A percentile compares a stretch with the other conserved stretches of the same genome.
phyloP scores from a whole-genome alignment of 75 land plant genomes.

The Larix kaempferi region DNA sequence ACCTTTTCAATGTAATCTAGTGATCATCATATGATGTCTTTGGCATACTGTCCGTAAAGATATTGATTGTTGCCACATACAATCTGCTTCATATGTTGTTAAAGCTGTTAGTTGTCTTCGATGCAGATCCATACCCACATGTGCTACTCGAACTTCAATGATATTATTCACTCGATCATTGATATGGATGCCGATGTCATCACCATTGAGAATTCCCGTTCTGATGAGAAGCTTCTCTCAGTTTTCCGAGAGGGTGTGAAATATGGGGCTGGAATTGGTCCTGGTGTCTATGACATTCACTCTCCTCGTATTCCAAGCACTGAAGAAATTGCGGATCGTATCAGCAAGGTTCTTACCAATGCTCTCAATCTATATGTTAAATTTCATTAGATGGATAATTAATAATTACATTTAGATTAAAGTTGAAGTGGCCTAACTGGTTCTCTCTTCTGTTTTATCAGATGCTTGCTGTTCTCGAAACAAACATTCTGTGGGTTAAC shows the following conservation, averaged over 20 bases:
- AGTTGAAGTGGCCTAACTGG: neutral
- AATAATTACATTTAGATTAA: neutral
- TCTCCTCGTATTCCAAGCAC: slow-evolving; percentile 75
- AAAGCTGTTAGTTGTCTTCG: neutral
- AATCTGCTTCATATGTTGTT: neutral
- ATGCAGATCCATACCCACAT: slow-evolving; percentile 76
- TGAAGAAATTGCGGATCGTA: slow-evolving; percentile 81
- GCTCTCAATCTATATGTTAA: neutral
- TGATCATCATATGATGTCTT: neutral
- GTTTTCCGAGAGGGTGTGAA: slow-evolving; percentile 82
- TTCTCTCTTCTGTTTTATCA: neutral
- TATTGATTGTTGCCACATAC: neutral
- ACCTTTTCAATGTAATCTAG: neutral
- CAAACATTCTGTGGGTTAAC: slow-evolving; percentile 80
- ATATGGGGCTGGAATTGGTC: slow-evolving; percentile 84
- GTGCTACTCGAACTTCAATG: slow-evolving; percentile 86
- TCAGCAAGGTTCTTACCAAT: slow-evolving; percentile 42
- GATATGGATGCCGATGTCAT: slow-evolving; percentile 91
- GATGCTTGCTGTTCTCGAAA: slow-evolving; percentile 82
- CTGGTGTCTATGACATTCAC: slow-evolving; percentile 86
- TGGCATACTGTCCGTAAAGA: neutral
- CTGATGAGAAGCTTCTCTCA: slow-evolving; percentile 81
- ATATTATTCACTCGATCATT: slow-evolving; percentile 81
- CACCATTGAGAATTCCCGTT: slow-evolving; percentile 82
- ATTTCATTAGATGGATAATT: neutral